A percentile compares a stretch with the other conserved stretches of the same genome.
These are phyloP conservation scores for Spathaspora sp. DNA, from an alignment of 1,139 yeast genomes.

Conservation along the genomic window DNA sequence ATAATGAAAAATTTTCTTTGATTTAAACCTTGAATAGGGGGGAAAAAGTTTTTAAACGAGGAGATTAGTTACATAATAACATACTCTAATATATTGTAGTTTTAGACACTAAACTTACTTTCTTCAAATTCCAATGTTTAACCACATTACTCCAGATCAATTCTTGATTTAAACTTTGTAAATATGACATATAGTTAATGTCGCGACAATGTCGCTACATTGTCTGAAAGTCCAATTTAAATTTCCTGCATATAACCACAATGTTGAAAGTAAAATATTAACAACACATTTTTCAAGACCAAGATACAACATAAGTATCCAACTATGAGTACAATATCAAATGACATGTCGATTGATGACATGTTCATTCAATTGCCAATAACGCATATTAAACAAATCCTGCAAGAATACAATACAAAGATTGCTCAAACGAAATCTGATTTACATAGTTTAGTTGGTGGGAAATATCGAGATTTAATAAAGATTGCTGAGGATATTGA, in stretches of 20 bases:
- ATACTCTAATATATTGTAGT: neutral
- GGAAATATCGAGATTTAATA: conserved; percentile 64
- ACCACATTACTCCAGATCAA: too few relatives aligned
- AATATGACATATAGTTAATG: too few relatives aligned
- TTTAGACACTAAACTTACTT: too few relatives aligned
- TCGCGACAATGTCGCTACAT: too few relatives aligned
- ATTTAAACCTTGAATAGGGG: neutral
- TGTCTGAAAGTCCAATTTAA: too few relatives aligned
- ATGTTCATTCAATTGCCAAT: conserved; percentile 34
- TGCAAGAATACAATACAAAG: conserved; percentile 27
- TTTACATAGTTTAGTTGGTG: conserved; percentile 60
- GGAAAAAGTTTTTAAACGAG: neutral
- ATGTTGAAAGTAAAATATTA: neutral
- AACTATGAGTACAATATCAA: neutral
- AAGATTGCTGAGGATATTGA: conserved; percentile 69
- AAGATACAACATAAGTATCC: neutral
- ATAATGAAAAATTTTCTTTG: conserved; percentile 5
- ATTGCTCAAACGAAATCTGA: conserved; percentile 29
- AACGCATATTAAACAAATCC: conserved; percentile 34
- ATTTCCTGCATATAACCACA: too few relatives aligned
- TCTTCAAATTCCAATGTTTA: too few relatives aligned
- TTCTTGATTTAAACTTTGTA: too few relatives aligned
- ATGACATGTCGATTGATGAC: conserved; percentile 27
- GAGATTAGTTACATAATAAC: neutral
- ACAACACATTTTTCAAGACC: neutral